These are phyloP conservation scores for Cercospora sp. DNA, from an alignment of 2,329 filamentous ascomycete genomes.

Conservation along the genomic window DNA sequence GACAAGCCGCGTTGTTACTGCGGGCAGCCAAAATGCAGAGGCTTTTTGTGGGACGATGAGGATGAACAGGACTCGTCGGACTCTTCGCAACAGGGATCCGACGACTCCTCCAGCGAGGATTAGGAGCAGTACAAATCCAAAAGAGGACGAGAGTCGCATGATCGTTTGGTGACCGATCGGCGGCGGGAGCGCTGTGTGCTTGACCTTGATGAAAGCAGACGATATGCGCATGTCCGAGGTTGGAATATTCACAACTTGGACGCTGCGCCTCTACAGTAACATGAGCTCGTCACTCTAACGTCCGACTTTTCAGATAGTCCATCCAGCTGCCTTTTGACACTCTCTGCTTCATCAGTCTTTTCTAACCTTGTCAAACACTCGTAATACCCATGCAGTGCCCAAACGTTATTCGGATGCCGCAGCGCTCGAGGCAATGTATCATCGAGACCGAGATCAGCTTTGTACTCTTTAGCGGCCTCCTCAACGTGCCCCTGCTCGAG, in stretches of 20 bases:
- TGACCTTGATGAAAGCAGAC: neutral
- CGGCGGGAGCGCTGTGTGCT: too few relatives aligned
- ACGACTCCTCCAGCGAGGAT: too few relatives aligned
- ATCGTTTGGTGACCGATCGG: too few relatives aligned
- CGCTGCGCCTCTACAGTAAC: conserved; percentile 50
- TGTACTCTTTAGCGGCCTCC: conserved; percentile 42
- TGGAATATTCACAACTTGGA: conserved; percentile 1
- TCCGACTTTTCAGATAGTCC: conserved; percentile 59
- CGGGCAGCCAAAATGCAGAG: conserved; percentile 64
- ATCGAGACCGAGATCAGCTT: conserved; percentile 45
- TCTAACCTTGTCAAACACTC: conserved; percentile 64
- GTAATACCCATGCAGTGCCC: conserved; percentile 71
- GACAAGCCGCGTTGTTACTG: conserved; percentile 53
- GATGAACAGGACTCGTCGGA: too few relatives aligned
- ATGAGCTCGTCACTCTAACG: conserved; percentile 58
- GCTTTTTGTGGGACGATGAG: conserved; percentile 60
- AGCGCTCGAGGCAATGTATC: conserved; percentile 62
- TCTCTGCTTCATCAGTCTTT: conserved; percentile 47
- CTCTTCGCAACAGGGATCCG: too few relatives aligned
- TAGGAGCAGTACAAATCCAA: too few relatives aligned
- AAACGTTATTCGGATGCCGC: conserved; percentile 71
- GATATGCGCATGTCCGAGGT: neutral
- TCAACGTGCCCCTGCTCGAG: conserved; percentile 59
- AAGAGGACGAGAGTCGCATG: too few relatives aligned
- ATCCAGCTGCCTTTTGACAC: conserved; percentile 53